A percentile compares a stretch with the other conserved stretches of the same genome.
phyloP scores from a whole-genome alignment of 495 filamentous ascomycete genomes.

The Trichoderma parareesei region DNA sequence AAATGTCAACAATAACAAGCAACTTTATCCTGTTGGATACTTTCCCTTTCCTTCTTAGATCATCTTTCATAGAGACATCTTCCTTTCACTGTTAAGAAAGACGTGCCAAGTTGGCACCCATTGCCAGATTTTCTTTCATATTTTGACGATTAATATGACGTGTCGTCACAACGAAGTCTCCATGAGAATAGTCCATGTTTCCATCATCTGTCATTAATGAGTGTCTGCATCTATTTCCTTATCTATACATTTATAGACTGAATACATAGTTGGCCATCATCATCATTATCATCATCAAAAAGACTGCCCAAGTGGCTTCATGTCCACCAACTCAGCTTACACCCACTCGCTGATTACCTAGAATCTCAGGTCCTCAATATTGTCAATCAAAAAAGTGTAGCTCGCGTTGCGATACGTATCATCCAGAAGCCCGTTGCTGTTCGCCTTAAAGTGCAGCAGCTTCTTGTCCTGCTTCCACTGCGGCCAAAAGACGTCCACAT shows the following conservation, averaged over 20 bases:
- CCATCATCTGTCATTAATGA: too few relatives aligned
- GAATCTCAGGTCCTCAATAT: conserved; percentile 24
- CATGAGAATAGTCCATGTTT: too few relatives aligned
- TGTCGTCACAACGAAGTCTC: too few relatives aligned
- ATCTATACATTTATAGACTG: too few relatives aligned
- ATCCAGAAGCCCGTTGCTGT: conserved; percentile 35
- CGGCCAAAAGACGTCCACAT: conserved; percentile 47
- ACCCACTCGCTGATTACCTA: neutral
- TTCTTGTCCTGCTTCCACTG: conserved; percentile 45
- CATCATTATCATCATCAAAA: too few relatives aligned
- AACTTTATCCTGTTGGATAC: neutral
- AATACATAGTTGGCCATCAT: too few relatives aligned
- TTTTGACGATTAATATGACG: too few relatives aligned
- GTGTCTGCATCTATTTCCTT: too few relatives aligned
- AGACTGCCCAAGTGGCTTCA: neutral
- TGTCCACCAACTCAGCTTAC: conserved; percentile 14
- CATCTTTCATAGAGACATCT: neutral
- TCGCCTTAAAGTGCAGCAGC: conserved; percentile 50
- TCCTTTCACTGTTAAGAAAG: neutral
- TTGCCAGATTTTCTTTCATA: too few relatives aligned
- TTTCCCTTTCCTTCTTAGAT: neutral
- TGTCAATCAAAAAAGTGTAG: conserved; percentile 40
- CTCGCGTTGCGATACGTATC: conserved; percentile 51
- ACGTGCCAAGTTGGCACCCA: too few relatives aligned
- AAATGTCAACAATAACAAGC: too few relatives aligned